These are phyloP conservation scores for Macrocybe sp. DNA, from an alignment of 1,284 basidiomycete genomes.

Conservation along the genomic window DNA sequence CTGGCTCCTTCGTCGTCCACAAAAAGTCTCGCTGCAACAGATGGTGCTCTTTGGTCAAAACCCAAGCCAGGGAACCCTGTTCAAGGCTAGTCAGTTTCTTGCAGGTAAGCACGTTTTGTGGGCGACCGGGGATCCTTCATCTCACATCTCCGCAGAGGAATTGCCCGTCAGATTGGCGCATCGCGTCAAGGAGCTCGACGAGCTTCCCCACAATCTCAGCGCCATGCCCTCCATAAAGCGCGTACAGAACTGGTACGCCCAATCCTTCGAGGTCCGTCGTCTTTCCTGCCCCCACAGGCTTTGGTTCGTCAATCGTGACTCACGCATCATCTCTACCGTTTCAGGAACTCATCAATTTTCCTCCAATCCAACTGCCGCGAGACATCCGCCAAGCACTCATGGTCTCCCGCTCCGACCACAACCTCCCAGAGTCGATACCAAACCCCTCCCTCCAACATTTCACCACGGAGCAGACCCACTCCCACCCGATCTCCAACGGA, in stretches of 20 bases:
- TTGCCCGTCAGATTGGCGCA: conserved; percentile 94
- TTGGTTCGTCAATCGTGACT: not conserved
- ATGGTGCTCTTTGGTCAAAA: conserved; percentile 89
- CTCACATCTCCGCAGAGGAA: conserved; percentile 52
- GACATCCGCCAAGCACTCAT: conserved; percentile 68
- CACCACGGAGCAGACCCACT: conserved; percentile 7
- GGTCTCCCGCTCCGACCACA: conserved; percentile 37
- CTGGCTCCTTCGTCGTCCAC: no score
- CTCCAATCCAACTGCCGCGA: conserved; percentile 64
- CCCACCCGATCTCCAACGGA: conserved; percentile 18
- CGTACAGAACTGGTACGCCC: conserved; percentile 98
- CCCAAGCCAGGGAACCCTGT: conserved; percentile 79
- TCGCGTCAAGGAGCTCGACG: conserved; percentile 94
- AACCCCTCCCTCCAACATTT: conserved; percentile 57
- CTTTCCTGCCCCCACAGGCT: not conserved
- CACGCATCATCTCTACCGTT: conserved; percentile 3
- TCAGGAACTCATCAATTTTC: conserved; percentile 86
- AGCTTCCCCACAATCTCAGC: conserved; percentile 88
- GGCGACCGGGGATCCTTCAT: not conserved
- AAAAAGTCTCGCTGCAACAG: conserved; percentile 81
- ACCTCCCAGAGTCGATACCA: conserved; percentile 62
- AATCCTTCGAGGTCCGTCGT: conserved; percentile 86
- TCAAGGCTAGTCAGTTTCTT: conserved; percentile 83
- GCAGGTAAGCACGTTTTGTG: conserved; percentile 42
- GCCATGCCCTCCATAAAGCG: conserved; percentile 93